Conservation (phyloP, 257 asterid genomes). For the Dorcoceras hygrometricum region DNA sequence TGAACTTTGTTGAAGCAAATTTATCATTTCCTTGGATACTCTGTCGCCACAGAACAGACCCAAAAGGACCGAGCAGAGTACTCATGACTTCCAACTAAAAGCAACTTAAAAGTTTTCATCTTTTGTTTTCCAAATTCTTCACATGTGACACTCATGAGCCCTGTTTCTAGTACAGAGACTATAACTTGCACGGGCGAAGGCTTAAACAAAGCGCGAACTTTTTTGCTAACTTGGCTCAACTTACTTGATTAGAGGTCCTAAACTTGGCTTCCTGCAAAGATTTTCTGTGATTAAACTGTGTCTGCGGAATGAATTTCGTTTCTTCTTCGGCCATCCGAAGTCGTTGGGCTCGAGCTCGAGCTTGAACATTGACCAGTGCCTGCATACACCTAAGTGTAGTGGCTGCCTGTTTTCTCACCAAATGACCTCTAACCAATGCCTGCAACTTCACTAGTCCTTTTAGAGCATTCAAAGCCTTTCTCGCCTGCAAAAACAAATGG, state of each 20-base stretch:
- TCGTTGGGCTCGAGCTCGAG: constrained; percentile 78
- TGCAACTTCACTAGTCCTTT: constrained; percentile 89
- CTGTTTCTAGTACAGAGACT: background rate
- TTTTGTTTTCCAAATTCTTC: background rate
- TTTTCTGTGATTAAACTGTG: constrained; percentile 54
- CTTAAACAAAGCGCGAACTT: background rate
- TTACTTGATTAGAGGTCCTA: constrained; percentile 54
- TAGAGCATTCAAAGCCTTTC: constrained; percentile 93
- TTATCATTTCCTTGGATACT: background rate
- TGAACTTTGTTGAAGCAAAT: background rate
- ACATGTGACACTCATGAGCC: background rate
- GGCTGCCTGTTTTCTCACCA: constrained; percentile 84
- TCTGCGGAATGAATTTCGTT: constrained; percentile 36
- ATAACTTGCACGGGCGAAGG: background rate
- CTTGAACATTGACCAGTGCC: constrained; percentile 75
- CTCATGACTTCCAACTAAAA: background rate
- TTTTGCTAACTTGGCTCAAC: constrained; percentile 5
- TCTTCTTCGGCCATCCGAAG: constrained; percentile 54
- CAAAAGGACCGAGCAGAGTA: background rate
- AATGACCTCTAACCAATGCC: constrained; percentile 89
- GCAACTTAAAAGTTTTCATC: background rate
- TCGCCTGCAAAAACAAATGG: constrained; percentile 46
- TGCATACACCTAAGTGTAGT: constrained; percentile 92
- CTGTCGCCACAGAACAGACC: background rate
- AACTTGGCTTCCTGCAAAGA: constrained; percentile 53